These are phyloP conservation scores for Colletotrichum cordylinicola DNA, from an alignment of 2,329 filamentous ascomycete genomes.

Conservation along the genomic window DNA sequence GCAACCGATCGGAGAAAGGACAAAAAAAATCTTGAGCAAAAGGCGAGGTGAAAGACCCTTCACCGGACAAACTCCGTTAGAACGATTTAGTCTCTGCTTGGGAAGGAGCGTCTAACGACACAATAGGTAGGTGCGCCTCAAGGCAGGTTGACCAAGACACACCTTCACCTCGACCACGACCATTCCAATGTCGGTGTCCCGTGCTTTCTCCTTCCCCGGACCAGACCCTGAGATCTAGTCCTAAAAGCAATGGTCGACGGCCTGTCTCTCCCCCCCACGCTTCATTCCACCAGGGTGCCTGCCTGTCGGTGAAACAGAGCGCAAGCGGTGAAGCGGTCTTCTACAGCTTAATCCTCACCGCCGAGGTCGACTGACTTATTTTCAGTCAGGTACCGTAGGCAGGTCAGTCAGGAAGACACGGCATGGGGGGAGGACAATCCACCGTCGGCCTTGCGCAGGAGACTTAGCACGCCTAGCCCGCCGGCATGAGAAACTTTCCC, in stretches of 20 bases:
- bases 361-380: neutral
- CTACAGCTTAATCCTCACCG: slow-evolving; percentile 1
- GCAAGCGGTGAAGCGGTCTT: slow-evolving; percentile 16
- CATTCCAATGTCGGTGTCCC: neutral
- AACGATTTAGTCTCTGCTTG: neutral
- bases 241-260: neutral
- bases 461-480: neutral
- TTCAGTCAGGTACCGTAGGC: neutral
- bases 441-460: neutral
- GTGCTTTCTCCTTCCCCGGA: neutral
- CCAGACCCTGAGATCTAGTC: neutral
- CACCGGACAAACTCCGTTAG: slow-evolving; percentile 1
- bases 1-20: neutral
- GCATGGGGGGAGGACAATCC: neutral
- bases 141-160: neutral
- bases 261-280: neutral
- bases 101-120: neutral
- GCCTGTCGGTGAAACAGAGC: slow-evolving; percentile 16
- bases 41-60: neutral
- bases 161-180: neutral
- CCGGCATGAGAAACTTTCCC: neutral
- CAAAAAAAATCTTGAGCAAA: neutral
- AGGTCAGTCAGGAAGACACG: neutral
- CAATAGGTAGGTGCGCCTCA: neutral
- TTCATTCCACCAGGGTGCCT: slow-evolving; percentile 4